Conservation (phyloP, 1,139 yeast genomes). For the Kodamaea ohmeri region DNA sequence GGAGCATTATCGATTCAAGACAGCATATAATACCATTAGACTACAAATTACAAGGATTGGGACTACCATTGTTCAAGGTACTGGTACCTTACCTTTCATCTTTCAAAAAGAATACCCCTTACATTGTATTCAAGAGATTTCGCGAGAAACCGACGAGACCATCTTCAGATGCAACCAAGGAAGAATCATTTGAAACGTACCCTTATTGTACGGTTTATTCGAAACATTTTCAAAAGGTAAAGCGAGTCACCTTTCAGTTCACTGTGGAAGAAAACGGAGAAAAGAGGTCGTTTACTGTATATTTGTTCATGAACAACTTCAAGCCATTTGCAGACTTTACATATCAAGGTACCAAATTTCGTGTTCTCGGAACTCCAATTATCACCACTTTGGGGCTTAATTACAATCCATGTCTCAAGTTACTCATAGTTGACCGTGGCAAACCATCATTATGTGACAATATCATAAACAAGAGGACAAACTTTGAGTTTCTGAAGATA, state of each 20-base stretch:
- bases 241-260: slow-evolving; percentile 32
- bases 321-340: slow-evolving; percentile 43
- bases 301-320: slow-evolving; percentile 36
- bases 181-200: slow-evolving; percentile 28
- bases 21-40: slow-evolving; percentile 35
- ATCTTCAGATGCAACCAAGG: slow-evolving; percentile 7
- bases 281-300: slow-evolving; percentile 21
- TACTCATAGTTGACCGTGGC: slow-evolving; percentile 34
- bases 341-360: slow-evolving; percentile 37
- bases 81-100: slow-evolving; percentile 37
- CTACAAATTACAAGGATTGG: slow-evolving; percentile 32
- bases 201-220: slow-evolving; percentile 34
- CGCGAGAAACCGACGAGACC: slow-evolving; percentile 34
- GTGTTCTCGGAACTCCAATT: slow-evolving; percentile 39
- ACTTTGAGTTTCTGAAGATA: slow-evolving; percentile 27
- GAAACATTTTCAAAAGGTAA: slow-evolving; percentile 28
- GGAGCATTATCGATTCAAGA: slow-evolving; percentile 25
- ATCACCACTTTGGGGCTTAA: slow-evolving; percentile 28
- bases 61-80: slow-evolving; percentile 39
- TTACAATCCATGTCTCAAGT: slow-evolving; percentile 36
- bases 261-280: slow-evolving; percentile 15
- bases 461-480: slow-evolving; percentile 30
- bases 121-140: slow-evolving; percentile 31
- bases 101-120: slow-evolving; percentile 39
- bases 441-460: slow-evolving; percentile 39